Percentiles rank a stretch among this genome's conserved stretches.
Evolutionary conservation across 2,329 filamentous ascomycete genomes (phyloP).

Genomic region (Beauveria brongniartii): DNA sequence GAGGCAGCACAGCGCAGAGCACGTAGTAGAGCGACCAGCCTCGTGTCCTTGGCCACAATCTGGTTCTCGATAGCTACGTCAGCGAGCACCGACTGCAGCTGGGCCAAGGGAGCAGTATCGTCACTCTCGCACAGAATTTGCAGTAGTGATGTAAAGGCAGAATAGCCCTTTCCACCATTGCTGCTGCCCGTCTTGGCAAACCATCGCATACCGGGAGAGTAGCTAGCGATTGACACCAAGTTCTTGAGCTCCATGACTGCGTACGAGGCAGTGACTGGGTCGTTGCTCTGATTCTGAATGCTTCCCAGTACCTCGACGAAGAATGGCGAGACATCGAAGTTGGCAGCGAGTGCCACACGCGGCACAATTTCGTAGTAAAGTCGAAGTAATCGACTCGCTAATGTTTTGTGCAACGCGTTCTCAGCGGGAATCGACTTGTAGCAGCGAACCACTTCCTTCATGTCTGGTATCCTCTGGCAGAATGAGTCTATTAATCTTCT

Average conservation of each 20-base stretch:
- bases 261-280: conserved; percentile 43
- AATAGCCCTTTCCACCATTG: conserved; percentile 32
- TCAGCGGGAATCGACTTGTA: conserved; percentile 63
- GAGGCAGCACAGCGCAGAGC: conserved; percentile 20
- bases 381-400: conserved; percentile 66
- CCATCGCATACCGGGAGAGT: conserved; percentile 83
- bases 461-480: conserved; percentile 66
- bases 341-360: conserved; percentile 69
- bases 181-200: conserved; percentile 64
- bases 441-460: conserved; percentile 70
- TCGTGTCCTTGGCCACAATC: conserved; percentile 47
- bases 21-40: conserved; percentile 40
- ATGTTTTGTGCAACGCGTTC: conserved; percentile 68
- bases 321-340: conserved; percentile 77
- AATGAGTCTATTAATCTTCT: conserved; percentile 66
- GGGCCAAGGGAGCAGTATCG: conserved; percentile 26
- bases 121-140: conserved; percentile 31
- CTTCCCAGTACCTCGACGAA: conserved; percentile 61
- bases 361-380: conserved; percentile 83
- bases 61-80: conserved; percentile 58
- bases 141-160: conserved; percentile 65
- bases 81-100: conserved; percentile 47
- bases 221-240: conserved; percentile 69
- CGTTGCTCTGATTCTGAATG: conserved; percentile 46
- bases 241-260: conserved; percentile 70